phyloP scores from a whole-genome alignment of 2,329 filamentous ascomycete genomes.

The Apiospora aurea region DNA sequence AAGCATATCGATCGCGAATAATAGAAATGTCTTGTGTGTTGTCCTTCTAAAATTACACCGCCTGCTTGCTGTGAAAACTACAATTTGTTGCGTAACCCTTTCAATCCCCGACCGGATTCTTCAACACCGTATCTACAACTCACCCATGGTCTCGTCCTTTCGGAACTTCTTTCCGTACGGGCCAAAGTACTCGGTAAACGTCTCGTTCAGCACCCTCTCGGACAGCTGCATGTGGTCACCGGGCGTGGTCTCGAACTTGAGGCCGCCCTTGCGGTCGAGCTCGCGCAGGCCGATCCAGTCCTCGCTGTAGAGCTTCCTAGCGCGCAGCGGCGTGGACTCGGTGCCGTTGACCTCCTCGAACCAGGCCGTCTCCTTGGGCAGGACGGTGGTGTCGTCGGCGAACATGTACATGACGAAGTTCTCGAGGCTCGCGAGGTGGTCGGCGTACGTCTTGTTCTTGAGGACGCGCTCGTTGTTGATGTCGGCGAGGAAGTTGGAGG shows the following conservation, averaged over 20 bases:
- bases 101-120: neutral
- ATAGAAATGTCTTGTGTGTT: conserved; percentile 22
- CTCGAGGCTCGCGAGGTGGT: conserved; percentile 72
- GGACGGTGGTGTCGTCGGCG: conserved; percentile 81
- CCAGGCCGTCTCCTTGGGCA: conserved; percentile 91
- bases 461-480: conserved; percentile 87
- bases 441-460: conserved; percentile 79
- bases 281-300: conserved; percentile 90
- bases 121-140: conserved; percentile 43
- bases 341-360: conserved; percentile 86
- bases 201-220: conserved; percentile 68
- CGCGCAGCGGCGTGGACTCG: conserved; percentile 70
- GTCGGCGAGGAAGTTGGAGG: conserved; percentile 90
- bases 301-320: conserved; percentile 79
- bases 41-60: neutral
- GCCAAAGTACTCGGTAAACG: conserved; percentile 73
- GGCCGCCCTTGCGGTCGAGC: conserved; percentile 79
- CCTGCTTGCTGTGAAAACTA: conserved; percentile 16
- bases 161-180: conserved; percentile 51
- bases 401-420: conserved; percentile 92
- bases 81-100: neutral
- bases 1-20: conserved; percentile 21
- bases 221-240: conserved; percentile 86
- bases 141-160: conserved; percentile 40
- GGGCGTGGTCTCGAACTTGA: conserved; percentile 75